Base-by-base conservation (phyloP, 768 basidiomycete genomes). In the Suillus weaverae region DNA sequence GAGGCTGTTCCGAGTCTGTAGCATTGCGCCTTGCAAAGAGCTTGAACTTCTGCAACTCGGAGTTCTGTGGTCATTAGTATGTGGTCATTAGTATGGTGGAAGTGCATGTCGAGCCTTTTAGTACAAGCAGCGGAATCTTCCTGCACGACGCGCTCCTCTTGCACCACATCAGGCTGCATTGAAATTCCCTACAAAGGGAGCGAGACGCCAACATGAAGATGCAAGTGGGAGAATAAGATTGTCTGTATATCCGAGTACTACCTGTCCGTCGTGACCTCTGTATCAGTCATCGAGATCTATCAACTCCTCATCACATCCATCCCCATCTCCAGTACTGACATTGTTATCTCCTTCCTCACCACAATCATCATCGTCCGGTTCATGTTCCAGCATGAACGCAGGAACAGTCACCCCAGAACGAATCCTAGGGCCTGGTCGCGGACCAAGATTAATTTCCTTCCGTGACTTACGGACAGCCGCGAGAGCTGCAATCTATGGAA, bases 361-460 rank as follows among this genome's bases (percentile, higher is more conserved):
- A 59, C 5, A 59, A 41, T 69, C 32, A 51, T 62, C 48, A 54
- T 60, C 44, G 38, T 26, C 53, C 9, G 65, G 63, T 10, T 59
- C 67, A 2, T 64, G 51, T 26, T 69, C 68, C 0, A 55, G 39
- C 67, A 74, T 76, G 4, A 80, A 81, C 8, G 71, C 73, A 44
- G 78, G 79, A 18, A 76, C 71, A 9, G 79, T 70, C 9, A 89
- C 87, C 8, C 86, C 87, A 10, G 88, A 89, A n/a, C 83, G 84
- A 62, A 89, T 81, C 63, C 82, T 85, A 22, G 83, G 81, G 11
- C 91, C 90, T 20, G 88, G 87, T 59, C 84, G 78, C 5, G 87
- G 87, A 16, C 84, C 85, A n/a, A 93, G 83, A 13, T 77, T 73
- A 18, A 90, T 84, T 14, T 80, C 80, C 71, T 79, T 85, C 57